phyloP scores from a whole-genome alignment of 345 rosid genomes.

The Eucalyptus albens region DNA sequence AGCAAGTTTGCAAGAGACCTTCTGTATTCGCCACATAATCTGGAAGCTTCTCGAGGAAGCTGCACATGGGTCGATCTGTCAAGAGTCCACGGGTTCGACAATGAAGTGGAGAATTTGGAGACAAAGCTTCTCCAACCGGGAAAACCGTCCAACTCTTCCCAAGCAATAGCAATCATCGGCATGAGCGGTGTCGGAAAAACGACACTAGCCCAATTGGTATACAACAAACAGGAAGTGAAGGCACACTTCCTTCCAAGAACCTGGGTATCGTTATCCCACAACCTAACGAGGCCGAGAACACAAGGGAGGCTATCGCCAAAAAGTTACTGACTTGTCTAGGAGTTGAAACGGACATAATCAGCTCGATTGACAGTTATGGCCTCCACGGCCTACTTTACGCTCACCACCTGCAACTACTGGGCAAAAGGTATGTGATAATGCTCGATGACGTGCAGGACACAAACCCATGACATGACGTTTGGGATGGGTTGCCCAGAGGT shows the following conservation, averaged over 20 bases:
- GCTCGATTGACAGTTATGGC: background rate
- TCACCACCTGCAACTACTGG: background rate
- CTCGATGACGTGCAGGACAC: background rate
- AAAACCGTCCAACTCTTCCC: background rate
- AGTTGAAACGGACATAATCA: background rate
- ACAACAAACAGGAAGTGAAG: background rate
- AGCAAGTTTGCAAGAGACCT: too few species aligned
- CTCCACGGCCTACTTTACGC: background rate
- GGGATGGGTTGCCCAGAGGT: slow-evolving; percentile 2
- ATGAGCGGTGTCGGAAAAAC: too few species aligned
- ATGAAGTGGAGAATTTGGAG: too few species aligned
- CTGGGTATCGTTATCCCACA: background rate
- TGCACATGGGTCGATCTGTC: too few species aligned
- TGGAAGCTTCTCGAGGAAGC: too few species aligned
- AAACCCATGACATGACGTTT: background rate
- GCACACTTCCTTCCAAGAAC: slow-evolving; percentile 2
- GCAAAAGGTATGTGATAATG: slow-evolving; percentile 9
- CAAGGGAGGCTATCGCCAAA: background rate
- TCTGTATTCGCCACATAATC: too few species aligned
- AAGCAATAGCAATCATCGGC: too few species aligned
- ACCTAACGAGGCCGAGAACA: background rate
- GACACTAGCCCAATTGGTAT: too few species aligned
- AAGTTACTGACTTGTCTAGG: background rate
- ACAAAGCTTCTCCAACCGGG: too few species aligned
- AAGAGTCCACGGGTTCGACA: too few species aligned